Evolutionary conservation across 257 asterid genomes (phyloP), one percentile per base, ranked within the genome.

Genomic region (Prunella vulgaris): DNA sequence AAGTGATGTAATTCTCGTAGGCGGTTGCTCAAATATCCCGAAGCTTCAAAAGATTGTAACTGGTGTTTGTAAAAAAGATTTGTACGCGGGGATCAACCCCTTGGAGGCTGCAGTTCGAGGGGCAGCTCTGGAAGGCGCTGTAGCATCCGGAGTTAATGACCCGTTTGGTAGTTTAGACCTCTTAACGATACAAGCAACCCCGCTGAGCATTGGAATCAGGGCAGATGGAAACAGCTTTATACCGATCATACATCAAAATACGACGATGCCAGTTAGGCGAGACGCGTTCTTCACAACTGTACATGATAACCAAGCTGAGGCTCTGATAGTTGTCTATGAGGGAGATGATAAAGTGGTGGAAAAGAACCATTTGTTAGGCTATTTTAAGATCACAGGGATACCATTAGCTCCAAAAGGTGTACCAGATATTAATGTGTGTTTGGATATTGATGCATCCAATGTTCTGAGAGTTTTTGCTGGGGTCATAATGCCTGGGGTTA

Each of bases 71-170:
- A 77, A 70, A 60, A 81, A 53, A 37, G 87, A 85, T 7, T 8
- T 77, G 1, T 84, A 87, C 77, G 21, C 69, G 0, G 88, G 83
- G n/a, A 85, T 88, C 78, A 70, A 87, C 73, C 90, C 84, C 0
- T 18, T 91, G 60, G 97, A 88, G 77, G 97, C 93, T 52, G 96
- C 96, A 10, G 96, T 91, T 18, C 78, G 86, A 1, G 97, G 97
- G 60, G 97, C 97, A 8, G 96, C 96, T 3, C 70, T 91, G 53
- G 96, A 88, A 82, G 97, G 96, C 0, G 97, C 96, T 0, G 84
- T 88, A 18, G 91, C 96, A 25, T 87, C 93, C 1, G 96, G 96
- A 64, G 78, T 84, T 6, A 85, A 77, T 6, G 96, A 91, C 49
- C 91, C 96, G 8, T 87, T 84, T 15, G 97, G 97, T 38, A 78